Conservation (phyloP, 2,329 filamentous ascomycete genomes). For the Fusarium sp. region DNA sequence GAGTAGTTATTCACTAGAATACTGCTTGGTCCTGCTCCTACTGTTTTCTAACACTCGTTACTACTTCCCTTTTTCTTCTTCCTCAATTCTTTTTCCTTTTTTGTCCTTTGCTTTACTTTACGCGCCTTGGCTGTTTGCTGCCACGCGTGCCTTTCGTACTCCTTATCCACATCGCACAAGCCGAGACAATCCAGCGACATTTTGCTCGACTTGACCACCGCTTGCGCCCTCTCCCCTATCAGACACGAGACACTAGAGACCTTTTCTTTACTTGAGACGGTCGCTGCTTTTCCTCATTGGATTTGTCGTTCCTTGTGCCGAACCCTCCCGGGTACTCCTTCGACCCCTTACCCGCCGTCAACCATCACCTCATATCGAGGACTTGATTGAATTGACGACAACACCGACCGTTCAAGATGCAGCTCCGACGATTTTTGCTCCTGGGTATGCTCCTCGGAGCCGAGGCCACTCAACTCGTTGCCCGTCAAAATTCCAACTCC, state of each 20-base stretch:
- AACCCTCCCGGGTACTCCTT: conserved; percentile 27
- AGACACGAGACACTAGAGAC: conserved; percentile 7
- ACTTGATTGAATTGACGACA: conserved; percentile 23
- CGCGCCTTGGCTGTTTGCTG: conserved; percentile 15
- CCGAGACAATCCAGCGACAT: conserved; percentile 28
- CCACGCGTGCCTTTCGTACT: conserved; percentile 24
- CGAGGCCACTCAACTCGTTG: conserved; percentile 31
- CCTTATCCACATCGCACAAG: conserved; percentile 31
- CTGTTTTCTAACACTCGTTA: conserved; percentile 30
- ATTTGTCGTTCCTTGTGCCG: conserved; percentile 20
- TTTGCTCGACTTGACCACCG: conserved; percentile 12
- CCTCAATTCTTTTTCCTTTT: neutral
- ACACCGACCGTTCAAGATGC: conserved; percentile 29
- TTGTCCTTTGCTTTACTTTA: neutral
- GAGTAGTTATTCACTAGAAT: conserved; percentile 21
- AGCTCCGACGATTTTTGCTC: conserved; percentile 38
- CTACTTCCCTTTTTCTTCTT: neutral
- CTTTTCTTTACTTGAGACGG: conserved; percentile 27
- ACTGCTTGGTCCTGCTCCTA: conserved; percentile 13
- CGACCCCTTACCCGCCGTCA: conserved; percentile 1
- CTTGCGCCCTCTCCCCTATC: conserved; percentile 14
- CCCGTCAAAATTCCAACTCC: conserved; percentile 25
- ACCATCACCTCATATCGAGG: conserved; percentile 13
- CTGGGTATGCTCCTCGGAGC: conserved; percentile 38
- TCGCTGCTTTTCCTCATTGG: conserved; percentile 33